Evolutionary conservation across 2,329 filamentous ascomycete genomes (phyloP), one percentile per base, ranked within the genome.

Genomic region (Pseudogymnoascus sp.): DNA sequence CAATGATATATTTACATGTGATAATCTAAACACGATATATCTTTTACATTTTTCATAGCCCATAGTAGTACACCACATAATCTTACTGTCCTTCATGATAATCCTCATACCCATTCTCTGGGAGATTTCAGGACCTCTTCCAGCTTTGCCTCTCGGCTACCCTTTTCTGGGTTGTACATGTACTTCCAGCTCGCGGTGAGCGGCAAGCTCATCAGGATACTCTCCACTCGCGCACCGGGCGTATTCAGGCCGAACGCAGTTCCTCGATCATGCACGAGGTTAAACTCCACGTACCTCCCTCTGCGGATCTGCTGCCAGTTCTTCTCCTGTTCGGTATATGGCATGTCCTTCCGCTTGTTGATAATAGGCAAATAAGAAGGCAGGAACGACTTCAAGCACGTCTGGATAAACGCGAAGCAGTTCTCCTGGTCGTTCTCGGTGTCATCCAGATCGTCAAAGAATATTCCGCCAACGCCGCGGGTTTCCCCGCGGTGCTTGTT

Each of bases 221-320:
- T 97, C 80, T 99, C 94, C 2, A 99, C 86, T 64, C 94, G 83
- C 5, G 92, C 89, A 41, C 91, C 91, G 0, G 94, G 94, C 0
- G 93, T 96, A 71, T 94, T 94, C 65, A 99, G 78, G 1, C 94
- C 94, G 74, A 99, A 99, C 6, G 89, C 87, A 2, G 94, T 99
- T 2, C 94, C 94, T 25, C 94, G 85, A 77, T 99, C 94, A 76
- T 99, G 92, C 61, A 99, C 91, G 37, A 99, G 82, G 76, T 99
- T 99, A 76, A 99, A 99, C 76, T 99, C 94, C 65, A 99, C 94
- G 73, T 99, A 99, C 70, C 92, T 83, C n/a, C 94, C 94, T 66
- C 94, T 81, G 58, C 94, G 84, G 65, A 99, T 81, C 78, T 97
- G 94, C 78, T 99, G 94, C 94, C 94, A 99, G 66, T 90, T 85